Evolutionary conservation across 2,329 filamentous ascomycete species (phyloP), one percentile per base, ranked within the genome.

Genomic region (Colletotrichum agaves): DNA sequence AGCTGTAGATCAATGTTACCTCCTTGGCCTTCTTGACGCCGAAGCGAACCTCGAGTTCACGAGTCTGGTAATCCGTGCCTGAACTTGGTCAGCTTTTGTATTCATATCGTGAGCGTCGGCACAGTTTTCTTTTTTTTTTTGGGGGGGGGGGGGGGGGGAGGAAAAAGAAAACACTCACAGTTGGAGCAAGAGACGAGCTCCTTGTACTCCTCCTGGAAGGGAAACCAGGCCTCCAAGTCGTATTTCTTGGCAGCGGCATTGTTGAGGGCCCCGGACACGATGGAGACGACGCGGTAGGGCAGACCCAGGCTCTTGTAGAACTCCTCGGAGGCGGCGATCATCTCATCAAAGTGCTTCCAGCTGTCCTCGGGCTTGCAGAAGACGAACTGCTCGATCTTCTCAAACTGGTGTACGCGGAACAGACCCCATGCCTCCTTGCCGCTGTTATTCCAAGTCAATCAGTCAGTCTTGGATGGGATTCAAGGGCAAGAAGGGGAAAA

Each of bases 151-250:
- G n/a, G n/a, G n/a, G n/a, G n/a, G n/a, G 13, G 35, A 13, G 12
- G 7, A 37, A 37, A 15, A 35, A 35, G 33, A 35, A 35, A 12
- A 35, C 2, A 37, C 61, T 57, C 19, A 69, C 96, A 99, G 83
- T 99, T 99, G 69, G 93, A 97, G 87, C 94, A 97, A 19, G 93
- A 97, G 57, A 98, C 96, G 31, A 99, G 88, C 83, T 98, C 96
- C 83, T 98, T 98, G 87, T 98, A 99, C 81, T 98, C 96, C 74
- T 92, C 92, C 80, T 98, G 94, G 85, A 92, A 97, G 15, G 93
- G 94, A 80, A 97, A 97, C 93, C 94, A 97, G 3, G 96, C 95
- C 79, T 99, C 96, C 21, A 99, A 86, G 76, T 99, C 96, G 78
- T 91, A 94, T 82, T 99, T 99, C 87, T 97, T 98, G 31, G 93